phyloP scores from a whole-genome alignment of 495 filamentous ascomycete genomes.

The Podospora conica region DNA sequence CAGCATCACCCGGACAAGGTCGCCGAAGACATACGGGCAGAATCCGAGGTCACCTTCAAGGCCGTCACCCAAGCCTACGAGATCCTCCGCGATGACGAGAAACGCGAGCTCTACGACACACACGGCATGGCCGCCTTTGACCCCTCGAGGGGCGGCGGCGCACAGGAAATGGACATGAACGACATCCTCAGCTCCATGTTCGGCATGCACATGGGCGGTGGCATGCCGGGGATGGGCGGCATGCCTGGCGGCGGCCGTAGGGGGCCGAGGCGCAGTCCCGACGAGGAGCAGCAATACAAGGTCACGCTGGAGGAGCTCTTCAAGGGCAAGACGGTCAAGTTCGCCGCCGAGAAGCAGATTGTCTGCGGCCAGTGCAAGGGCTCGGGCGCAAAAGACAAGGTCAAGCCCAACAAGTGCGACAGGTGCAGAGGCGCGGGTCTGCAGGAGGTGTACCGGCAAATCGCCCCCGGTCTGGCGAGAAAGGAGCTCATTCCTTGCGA shows the following conservation, averaged over 20 bases:
- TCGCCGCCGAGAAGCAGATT: constrained; percentile 87
- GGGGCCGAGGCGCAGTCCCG: constrained; percentile 63
- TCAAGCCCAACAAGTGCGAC: constrained; percentile 77
- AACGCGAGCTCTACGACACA: constrained; percentile 82
- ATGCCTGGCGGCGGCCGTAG: constrained; percentile 40
- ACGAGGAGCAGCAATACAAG: constrained; percentile 86
- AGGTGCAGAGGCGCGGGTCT: constrained; percentile 72
- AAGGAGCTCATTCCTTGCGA: constrained; percentile 67
- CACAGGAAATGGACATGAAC: constrained; percentile 71
- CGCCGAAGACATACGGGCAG: constrained; percentile 72
- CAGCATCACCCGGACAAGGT: constrained; percentile 94
- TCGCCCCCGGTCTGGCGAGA: constrained; percentile 78
- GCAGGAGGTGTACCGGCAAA: constrained; percentile 62
- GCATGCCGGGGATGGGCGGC: constrained; percentile 38
- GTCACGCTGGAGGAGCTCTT: constrained; percentile 90
- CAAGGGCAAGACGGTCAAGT: constrained; percentile 96
- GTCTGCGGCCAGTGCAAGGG: constrained; percentile 84
- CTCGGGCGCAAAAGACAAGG: constrained; percentile 83
- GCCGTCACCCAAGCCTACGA: constrained; percentile 89
- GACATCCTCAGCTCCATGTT: constrained; percentile 95
- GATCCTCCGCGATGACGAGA: constrained; percentile 93
- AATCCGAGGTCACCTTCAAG: constrained; percentile 88
- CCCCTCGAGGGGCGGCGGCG: constrained; percentile 55
- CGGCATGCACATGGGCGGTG: constrained; percentile 62
- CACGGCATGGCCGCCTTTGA: constrained; percentile 97